These are phyloP conservation scores for Gossypium ekmanianum DNA, from an alignment of 345 rosid genomes.

Conservation along the genomic window DNA sequence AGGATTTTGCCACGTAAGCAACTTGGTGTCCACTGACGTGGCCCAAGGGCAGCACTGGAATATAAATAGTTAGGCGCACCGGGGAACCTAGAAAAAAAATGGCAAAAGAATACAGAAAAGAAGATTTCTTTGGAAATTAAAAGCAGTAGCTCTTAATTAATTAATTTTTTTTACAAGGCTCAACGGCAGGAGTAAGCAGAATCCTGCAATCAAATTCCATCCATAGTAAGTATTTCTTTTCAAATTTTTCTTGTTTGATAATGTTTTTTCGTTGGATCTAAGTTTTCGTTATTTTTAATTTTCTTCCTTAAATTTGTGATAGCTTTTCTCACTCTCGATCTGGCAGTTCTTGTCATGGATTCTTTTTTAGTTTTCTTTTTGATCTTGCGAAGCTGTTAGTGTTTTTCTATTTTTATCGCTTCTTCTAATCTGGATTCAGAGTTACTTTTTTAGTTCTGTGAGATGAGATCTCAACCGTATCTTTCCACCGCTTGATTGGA, in stretches of 20 bases:
- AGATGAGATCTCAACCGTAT: slow-evolving; percentile 18
- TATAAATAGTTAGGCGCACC: background rate
- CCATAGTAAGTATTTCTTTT: background rate
- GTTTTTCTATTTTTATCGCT: background rate
- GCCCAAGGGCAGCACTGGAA: slow-evolving; percentile 28
- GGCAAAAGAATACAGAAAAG: background rate
- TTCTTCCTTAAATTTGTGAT: background rate
- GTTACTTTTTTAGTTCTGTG: background rate
- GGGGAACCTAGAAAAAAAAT: background rate
- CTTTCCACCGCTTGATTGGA: slow-evolving; percentile 14
- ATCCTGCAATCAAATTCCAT: slow-evolving; percentile 16
- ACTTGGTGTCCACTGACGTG: background rate
- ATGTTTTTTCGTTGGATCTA: slow-evolving; percentile 11
- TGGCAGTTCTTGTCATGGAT: background rate
- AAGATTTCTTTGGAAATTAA: background rate
- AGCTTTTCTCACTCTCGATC: slow-evolving; percentile 6
- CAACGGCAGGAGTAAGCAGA: background rate
- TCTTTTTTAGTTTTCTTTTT: background rate
- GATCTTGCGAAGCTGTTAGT: background rate
- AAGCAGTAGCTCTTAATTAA: slow-evolving; percentile 1
- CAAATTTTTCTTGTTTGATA: background rate
- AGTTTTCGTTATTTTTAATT: background rate
- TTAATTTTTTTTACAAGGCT: background rate
- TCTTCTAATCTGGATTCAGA: background rate
- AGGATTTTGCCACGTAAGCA: slow-evolving; percentile 21